phyloP scores from a whole-genome alignment of 1,284 basidiomycete genomes.

The Tilletiaria anomala region DNA sequence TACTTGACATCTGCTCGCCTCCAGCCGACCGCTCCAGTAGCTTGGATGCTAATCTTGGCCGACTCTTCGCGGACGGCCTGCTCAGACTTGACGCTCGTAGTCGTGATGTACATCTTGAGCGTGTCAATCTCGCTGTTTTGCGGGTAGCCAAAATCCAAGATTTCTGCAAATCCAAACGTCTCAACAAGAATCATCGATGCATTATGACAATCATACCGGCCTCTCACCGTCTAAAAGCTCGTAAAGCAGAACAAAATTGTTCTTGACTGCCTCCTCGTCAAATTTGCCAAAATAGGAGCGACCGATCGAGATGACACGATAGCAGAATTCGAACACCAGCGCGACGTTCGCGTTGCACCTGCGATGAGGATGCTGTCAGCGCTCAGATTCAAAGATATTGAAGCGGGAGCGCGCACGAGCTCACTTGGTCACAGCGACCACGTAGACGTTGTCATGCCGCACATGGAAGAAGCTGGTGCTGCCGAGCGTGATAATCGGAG shows the following conservation, averaged over 20 bases:
- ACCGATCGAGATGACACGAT: slow-evolving; percentile 83
- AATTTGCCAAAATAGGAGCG: slow-evolving; percentile 94
- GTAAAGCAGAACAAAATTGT: slow-evolving; percentile 58
- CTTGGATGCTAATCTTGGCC: slow-evolving; percentile 88
- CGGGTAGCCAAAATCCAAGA: slow-evolving; percentile 97
- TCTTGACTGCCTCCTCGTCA: slow-evolving; percentile 94
- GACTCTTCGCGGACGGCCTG: slow-evolving; percentile 71
- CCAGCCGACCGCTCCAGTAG: slow-evolving; percentile 88
- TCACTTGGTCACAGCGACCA: slow-evolving; percentile 87
- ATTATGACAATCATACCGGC: neutral
- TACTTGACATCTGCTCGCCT: slow-evolving; percentile 85
- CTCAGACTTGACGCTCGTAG: slow-evolving; percentile 78
- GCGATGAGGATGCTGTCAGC: neutral
- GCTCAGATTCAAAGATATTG: neutral
- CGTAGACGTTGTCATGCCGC: slow-evolving; percentile 79
- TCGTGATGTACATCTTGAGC: slow-evolving; percentile 93
- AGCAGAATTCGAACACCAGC: slow-evolving; percentile 92
- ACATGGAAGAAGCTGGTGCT: slow-evolving; percentile 97
- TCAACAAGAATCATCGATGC: neutral
- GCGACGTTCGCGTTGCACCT: slow-evolving; percentile 94
- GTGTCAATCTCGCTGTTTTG: slow-evolving; percentile 98
- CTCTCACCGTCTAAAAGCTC: slow-evolving; percentile 26
- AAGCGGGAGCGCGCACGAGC: slow-evolving; percentile 21
- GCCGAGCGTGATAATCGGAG: slow-evolving; percentile 92
- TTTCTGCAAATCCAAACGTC: slow-evolving; percentile 50